A percentile compares a stretch with the other conserved stretches of the same genome.
phyloP scores from a whole-genome alignment of 2,329 filamentous ascomycete genomes.

The Colletotrichum acutatum region DNA sequence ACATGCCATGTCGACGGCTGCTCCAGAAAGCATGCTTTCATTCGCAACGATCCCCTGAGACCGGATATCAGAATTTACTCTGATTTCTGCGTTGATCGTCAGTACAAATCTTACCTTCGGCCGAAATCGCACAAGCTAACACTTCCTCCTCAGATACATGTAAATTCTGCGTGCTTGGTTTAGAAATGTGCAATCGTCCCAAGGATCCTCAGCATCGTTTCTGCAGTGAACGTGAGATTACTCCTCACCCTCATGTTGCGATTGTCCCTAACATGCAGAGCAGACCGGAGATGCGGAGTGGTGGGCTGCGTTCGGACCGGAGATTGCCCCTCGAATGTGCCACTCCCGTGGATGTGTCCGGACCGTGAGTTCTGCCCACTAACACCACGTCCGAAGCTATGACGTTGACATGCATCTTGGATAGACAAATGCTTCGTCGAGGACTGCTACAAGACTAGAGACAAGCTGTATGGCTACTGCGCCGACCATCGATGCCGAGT shows the following conservation, averaged over 20 bases:
- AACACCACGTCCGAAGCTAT: neutral
- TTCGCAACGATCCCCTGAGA: constrained; percentile 7
- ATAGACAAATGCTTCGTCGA: constrained; percentile 28
- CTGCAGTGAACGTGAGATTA: constrained; percentile 12
- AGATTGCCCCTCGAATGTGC: constrained; percentile 16
- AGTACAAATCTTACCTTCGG: neutral
- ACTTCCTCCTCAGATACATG: constrained; percentile 9
- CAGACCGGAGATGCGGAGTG: constrained; percentile 28
- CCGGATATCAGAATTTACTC: constrained; percentile 25
- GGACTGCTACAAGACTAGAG: constrained; percentile 17
- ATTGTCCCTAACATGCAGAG: neutral
- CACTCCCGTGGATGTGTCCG: constrained; percentile 30
- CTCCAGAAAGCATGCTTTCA: constrained; percentile 30
- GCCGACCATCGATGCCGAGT: constrained; percentile 21
- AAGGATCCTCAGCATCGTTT: constrained; percentile 25
- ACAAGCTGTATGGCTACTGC: constrained; percentile 23
- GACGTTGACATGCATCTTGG: constrained; percentile 4
- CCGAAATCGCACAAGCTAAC: neutral
- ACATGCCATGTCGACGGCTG: constrained; percentile 23
- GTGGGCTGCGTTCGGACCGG: constrained; percentile 11
- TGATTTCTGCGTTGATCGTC: constrained; percentile 30
- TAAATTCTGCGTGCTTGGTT: constrained; percentile 19
- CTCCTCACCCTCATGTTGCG: neutral
- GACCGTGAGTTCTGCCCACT: constrained; percentile 21
- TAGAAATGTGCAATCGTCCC: constrained; percentile 24